Conservation (phyloP, 306 rosid species). For the Vigna trinervia region DNA sequence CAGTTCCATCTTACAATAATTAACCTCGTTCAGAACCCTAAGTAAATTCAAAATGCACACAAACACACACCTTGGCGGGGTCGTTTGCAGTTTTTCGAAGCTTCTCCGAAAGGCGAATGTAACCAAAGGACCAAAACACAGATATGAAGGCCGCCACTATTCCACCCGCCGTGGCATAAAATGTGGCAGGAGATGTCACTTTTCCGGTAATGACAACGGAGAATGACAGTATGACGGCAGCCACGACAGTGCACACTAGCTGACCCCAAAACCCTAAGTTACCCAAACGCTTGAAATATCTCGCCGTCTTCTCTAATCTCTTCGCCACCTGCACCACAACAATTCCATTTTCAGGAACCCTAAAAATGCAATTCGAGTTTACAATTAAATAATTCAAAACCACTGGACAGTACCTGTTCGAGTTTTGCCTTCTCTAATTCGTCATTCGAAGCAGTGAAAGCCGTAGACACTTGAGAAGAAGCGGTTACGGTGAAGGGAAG, state of each 20-base stretch:
- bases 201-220: constrained; percentile 83
- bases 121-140: constrained; percentile 97
- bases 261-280: constrained; percentile 96
- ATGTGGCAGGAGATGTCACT: constrained; percentile 84
- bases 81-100: constrained; percentile 77
- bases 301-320: constrained; percentile 85
- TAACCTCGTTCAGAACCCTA: constrained; percentile 3
- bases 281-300: constrained; percentile 93
- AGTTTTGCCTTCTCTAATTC: constrained; percentile 82
- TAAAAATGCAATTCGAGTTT: constrained; percentile 23
- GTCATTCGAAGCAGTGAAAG: constrained; percentile 53
- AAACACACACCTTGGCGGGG: constrained; percentile 78
- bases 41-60: constrained; percentile 24
- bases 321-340: constrained; percentile 74
- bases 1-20: neutral
- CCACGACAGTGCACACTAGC: constrained; percentile 82
- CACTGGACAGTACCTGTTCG: constrained; percentile 62
- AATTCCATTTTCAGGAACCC: constrained; percentile 25
- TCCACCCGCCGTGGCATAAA: constrained; percentile 93
- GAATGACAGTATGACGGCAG: constrained; percentile 93
- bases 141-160: constrained; percentile 91
- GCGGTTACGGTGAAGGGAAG: constrained; percentile 52
- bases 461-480: constrained; percentile 60
- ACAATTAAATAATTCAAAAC: constrained; percentile 25
- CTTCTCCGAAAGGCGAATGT: constrained; percentile 89